Base-by-base conservation (phyloP, 2,329 filamentous ascomycete genomes). In the Trichoderma koningiopsis region DNA sequence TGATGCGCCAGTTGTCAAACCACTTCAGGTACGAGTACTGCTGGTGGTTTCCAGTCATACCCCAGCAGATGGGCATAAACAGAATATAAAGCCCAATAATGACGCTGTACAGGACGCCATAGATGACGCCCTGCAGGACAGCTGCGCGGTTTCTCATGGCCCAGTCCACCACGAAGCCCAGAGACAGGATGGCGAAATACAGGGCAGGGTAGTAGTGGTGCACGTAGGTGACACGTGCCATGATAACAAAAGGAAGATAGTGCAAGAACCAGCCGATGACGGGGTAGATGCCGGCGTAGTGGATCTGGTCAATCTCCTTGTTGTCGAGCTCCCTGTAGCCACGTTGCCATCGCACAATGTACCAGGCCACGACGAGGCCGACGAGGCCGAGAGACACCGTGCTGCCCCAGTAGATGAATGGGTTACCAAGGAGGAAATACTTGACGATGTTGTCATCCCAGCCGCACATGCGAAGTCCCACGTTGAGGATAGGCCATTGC, bases 131-230 rank as follows among this genome's bases (percentile, higher is more conserved):
- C 79, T 92, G 89, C 35, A 93, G 76, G 53, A 80, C 82, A 77
- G 87, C 87, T 74, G 85, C 86, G 72, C 92, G 83, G 75, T 87
- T 89, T 73, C 90, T 87, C 58, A 93, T 88, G 72, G 90, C 84
- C 90, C 93, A 98, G 80, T 98, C 94, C 68, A 92, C 82, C 74
- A 94, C 87, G 86, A 99, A 99, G 66, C 94, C 95, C 71, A 94
- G 89, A 19, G 88, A 89, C 57, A 99, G 84, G 73, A 99, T 97
- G 75, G 96, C 94, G 80, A 98, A 99, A 85, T 98, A 99, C 13
- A 99, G 88, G 11, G 96, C 96, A 13, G 96, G 96, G 81, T 98
- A 99, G 85, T 99, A 99, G 84, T 99, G 96, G 81, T 99, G 96
- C 67, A 99, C 96, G 77, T 99, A 99, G 19, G 96, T 99, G 71